These are phyloP conservation scores for Echeveria elegans DNA, from an alignment of 164 flowering plant genomes.

Conservation along the genomic window DNA sequence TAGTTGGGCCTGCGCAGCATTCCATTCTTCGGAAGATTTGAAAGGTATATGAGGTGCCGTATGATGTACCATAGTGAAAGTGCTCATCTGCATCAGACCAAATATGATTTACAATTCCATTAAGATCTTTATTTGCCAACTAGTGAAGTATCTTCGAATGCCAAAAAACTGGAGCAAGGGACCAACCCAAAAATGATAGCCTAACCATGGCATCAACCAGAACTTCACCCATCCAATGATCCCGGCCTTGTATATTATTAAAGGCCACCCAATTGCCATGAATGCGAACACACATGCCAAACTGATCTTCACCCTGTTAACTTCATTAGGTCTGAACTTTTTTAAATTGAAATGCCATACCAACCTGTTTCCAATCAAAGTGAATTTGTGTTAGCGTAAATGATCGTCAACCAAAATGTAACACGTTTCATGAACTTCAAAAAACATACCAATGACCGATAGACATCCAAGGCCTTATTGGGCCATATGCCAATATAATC, in stretches of 20 bases:
- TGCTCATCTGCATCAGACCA: conserved; percentile 63
- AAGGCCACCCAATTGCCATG: conserved; percentile 87
- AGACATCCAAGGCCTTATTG: conserved; percentile 84
- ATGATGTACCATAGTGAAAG: conserved; percentile 95
- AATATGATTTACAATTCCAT: not conserved
- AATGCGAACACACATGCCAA: conserved; percentile 84
- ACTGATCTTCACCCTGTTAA: conserved; percentile 83
- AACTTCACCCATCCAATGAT: conserved; percentile 80
- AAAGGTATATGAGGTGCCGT: conserved; percentile 96
- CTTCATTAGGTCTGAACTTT: conserved; percentile 77
- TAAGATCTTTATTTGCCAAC: not conserved
- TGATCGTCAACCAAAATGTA: not conserved
- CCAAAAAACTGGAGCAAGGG: not conserved
- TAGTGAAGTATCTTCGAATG: conserved; percentile 35
- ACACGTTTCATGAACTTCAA: not conserved
- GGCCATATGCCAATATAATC: conserved; percentile 70
- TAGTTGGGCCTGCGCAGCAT: conserved; percentile 72
- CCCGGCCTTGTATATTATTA: conserved; percentile 69
- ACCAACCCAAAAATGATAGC: conserved; percentile 92
- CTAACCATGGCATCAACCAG: conserved; percentile 99
- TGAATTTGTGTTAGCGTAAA: not conserved
- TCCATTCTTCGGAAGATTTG: conserved; percentile 47
- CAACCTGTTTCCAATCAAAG: conserved; percentile 31
- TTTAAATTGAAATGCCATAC: conserved; percentile 75
- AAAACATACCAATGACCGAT: conserved; percentile 76